Conservation (phyloP, 495 filamentous ascomycete species). For the Penicillium chermesinum region DNA sequence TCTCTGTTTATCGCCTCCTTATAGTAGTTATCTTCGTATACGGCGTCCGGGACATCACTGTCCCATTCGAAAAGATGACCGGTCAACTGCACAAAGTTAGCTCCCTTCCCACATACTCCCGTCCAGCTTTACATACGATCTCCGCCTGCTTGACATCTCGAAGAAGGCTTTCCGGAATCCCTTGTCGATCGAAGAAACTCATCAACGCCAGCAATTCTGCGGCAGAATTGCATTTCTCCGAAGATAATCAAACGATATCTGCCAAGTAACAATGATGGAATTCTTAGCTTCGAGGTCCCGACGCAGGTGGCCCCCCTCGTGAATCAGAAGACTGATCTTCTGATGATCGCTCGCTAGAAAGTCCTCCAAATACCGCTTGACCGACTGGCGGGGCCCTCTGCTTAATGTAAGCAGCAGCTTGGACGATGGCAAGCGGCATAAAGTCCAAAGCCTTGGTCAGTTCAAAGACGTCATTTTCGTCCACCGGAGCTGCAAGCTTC, state of each 20-base stretch:
- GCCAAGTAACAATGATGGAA: slow-evolving; percentile 26
- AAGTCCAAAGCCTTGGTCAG: slow-evolving; percentile 35
- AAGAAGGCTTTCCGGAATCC: slow-evolving; percentile 10
- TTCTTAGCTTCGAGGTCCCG: slow-evolving; percentile 15
- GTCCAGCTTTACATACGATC: too few relatives aligned
- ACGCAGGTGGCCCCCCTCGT: slow-evolving; percentile 11
- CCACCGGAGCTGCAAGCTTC: slow-evolving; percentile 20
- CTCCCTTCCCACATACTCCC: too few relatives aligned
- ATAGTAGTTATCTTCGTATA: too few relatives aligned
- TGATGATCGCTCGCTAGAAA: slow-evolving; percentile 19
- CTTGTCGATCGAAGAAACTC: slow-evolving; percentile 23
- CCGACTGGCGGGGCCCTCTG: slow-evolving; percentile 18
- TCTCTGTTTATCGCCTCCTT: too few relatives aligned
- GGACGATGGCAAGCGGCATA: slow-evolving; percentile 47
- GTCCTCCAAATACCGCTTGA: slow-evolving; percentile 31
- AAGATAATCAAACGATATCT: slow-evolving; percentile 31
- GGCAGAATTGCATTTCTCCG: slow-evolving; percentile 9
- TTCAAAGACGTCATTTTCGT: background rate
- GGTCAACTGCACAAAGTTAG: too few relatives aligned
- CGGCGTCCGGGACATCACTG: too few relatives aligned
- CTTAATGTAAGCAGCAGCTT: slow-evolving; percentile 44
- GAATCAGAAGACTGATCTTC: slow-evolving; percentile 4
- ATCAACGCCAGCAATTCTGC: slow-evolving; percentile 23
- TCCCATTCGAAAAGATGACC: too few relatives aligned
- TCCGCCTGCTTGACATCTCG: background rate